phyloP scores from a whole-genome alignment of 257 asterid species.

The Cinchona pubescens region DNA sequence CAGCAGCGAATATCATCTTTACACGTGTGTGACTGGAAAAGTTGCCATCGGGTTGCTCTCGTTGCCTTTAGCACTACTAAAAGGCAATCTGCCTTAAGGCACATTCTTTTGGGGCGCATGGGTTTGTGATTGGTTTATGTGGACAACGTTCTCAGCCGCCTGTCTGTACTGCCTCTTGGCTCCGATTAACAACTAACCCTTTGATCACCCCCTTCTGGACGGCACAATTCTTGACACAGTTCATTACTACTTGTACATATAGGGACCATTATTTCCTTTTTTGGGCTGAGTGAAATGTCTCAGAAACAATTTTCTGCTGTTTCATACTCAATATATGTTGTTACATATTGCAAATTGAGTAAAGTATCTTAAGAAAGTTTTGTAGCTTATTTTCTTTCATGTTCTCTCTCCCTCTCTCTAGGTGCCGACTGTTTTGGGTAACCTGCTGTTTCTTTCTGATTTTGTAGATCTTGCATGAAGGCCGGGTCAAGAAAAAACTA shows the following conservation, averaged over 20 bases:
- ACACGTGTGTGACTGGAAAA: background rate
- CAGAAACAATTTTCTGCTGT: conserved; percentile 43
- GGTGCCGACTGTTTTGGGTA: background rate
- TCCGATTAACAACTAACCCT: conserved; percentile 54
- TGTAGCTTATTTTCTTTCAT: conserved; percentile 27
- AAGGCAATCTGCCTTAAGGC: conserved; percentile 40
- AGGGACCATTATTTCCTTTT: conserved; percentile 29
- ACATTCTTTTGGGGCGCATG: conserved; percentile 39
- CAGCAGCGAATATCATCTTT: conserved; percentile 9
- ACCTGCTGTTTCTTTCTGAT: background rate
- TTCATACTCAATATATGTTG: conserved; percentile 47
- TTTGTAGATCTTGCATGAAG: conserved; percentile 7
- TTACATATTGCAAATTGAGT: conserved; percentile 21
- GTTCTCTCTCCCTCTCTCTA: background rate
- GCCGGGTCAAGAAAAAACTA: background rate
- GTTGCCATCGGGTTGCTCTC: conserved; percentile 17
- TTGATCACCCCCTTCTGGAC: conserved; percentile 39
- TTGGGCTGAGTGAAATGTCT: conserved; percentile 43
- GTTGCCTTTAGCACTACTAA: conserved; percentile 31
- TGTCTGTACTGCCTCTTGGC: conserved; percentile 29
- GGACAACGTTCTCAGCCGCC: conserved; percentile 22
- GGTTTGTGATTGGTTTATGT: conserved; percentile 16
- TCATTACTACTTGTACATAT: conserved; percentile 53
- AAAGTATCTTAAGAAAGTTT: conserved; percentile 28
- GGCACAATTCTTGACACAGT: conserved; percentile 37